Conservation (phyloP, 2,329 filamentous ascomycete species). For the Penicillium sp. region DNA sequence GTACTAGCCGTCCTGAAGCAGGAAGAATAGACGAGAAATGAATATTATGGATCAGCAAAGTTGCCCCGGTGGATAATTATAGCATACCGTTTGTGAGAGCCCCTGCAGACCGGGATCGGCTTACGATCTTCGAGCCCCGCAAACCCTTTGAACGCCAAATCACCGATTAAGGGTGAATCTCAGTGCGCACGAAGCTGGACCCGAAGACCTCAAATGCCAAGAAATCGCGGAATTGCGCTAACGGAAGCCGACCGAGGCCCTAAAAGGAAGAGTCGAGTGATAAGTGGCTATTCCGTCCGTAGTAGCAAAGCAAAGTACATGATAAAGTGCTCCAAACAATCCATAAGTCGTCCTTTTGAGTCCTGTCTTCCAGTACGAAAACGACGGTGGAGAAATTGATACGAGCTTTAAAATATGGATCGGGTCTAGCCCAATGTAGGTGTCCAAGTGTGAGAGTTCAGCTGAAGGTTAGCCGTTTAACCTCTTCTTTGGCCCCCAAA, state of each 20-base stretch:
- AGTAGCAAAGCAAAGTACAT: no score
- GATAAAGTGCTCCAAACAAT: no score
- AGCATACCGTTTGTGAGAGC: not conserved
- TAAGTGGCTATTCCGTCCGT: no score
- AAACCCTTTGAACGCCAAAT: not conserved
- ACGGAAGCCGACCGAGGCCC: not conserved
- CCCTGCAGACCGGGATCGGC: not conserved
- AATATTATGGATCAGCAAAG: not conserved
- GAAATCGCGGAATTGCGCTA: not conserved
- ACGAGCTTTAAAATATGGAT: conserved; percentile 2
- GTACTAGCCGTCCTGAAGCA: not conserved
- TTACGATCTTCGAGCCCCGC: not conserved
- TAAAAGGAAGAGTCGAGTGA: not conserved
- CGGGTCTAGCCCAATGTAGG: not conserved
- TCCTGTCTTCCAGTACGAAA: not conserved
- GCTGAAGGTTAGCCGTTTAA: not conserved
- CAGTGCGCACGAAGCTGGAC: not conserved
- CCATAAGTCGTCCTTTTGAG: no score
- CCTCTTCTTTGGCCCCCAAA: conserved; percentile 2
- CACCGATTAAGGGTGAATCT: no score
- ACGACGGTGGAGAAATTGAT: not conserved
- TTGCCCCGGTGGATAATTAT: not conserved
- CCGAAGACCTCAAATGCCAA: not conserved
- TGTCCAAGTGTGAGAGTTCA: not conserved
- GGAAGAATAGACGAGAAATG: not conserved